Base-by-base conservation (phyloP, 2,329 filamentous ascomycete species). In the Lasiodiplodia gonubiensis region DNA sequence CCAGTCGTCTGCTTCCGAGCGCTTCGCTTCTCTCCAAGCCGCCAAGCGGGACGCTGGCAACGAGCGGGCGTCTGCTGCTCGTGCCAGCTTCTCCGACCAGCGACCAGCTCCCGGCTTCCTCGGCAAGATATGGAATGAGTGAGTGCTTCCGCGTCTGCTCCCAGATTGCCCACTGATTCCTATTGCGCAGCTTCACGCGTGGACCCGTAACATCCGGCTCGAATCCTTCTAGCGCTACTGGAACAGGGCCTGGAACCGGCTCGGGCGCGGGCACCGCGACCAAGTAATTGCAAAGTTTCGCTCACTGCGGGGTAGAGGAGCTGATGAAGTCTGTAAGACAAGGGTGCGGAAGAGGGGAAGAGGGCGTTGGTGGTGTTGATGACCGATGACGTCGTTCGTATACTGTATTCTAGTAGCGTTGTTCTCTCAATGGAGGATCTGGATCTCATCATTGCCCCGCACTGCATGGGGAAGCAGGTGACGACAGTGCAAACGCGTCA, bases 111-210 rank as follows among this genome's bases (percentile, higher is more conserved):
- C 63, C 23, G 67, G 67, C 18, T 63, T 66, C n/a, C 46, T 68
- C 8, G 67, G 67, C 16, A 57, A 67, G 54, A 27, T 66, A 35
- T 68, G 67, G 67, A 54, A 63, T 10, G 59, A 67, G 67, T 68
- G 48, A 59, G 67, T 21, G 2, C 8, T 6, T 3, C 18, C 7
- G 18, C 5, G n/a, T 8, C 46, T 23, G 10, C 8, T 10, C 4
- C 7, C n/a, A 10, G 4, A 10, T 2, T n/a, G 11, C 14, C n/a
- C 2, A 12, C n/a, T 23, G 30, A 55, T 18, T 4, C 7, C 10
- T 14, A 21, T n/a, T 27, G 30, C 8, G 12, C 12, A 67, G 65
- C 33, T 67, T 61, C n/a, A 67, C 65, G 2, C 54, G 65, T 14
- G 65, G 65, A 6, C 48, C 59, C 14, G 42, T 46, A 30, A 37